Percentiles rank a stretch among this genome's conserved stretches.
Evolutionary conservation across 306 rosid genomes (phyloP).

Genomic region (Cucurbita argyrosperma): DNA sequence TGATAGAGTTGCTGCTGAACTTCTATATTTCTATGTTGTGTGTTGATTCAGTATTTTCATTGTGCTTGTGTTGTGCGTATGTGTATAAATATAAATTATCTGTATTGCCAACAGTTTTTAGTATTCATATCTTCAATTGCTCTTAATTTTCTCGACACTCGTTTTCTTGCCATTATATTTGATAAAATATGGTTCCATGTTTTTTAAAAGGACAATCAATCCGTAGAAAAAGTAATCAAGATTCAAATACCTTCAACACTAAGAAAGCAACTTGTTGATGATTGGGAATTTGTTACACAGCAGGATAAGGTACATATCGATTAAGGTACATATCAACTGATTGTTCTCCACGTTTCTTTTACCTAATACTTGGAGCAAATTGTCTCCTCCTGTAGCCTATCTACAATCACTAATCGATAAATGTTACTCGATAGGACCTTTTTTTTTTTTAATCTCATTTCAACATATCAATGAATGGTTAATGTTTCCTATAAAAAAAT

Average conservation of each 20-base stretch:
- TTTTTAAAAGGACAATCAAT: slow-evolving; percentile 43
- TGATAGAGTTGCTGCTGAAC: not conserved
- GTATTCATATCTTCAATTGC: not conserved
- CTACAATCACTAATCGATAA: not conserved
- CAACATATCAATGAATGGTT: not conserved
- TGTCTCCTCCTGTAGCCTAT: not conserved
- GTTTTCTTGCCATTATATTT: not conserved
- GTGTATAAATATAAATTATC: not conserved
- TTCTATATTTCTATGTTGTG: not conserved
- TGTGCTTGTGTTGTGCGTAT: not conserved
- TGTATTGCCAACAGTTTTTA: not conserved
- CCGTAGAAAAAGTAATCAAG: slow-evolving; percentile 67
- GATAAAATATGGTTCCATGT: not conserved
- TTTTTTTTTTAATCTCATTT: no score
- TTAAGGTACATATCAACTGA: slow-evolving; percentile 38
- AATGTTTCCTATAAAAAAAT: not conserved
- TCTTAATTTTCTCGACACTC: not conserved
- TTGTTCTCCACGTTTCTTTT: not conserved
- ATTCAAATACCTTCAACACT: slow-evolving; percentile 88
- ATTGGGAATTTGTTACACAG: slow-evolving; percentile 71
- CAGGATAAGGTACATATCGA: slow-evolving; percentile 63
- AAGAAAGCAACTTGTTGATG: slow-evolving; percentile 93
- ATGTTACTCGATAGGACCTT: not conserved
- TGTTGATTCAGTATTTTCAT: not conserved
- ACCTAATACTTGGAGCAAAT: not conserved